Evolutionary conservation across 306 rosid species (phyloP).

Genomic region (Geum urbanum): DNA sequence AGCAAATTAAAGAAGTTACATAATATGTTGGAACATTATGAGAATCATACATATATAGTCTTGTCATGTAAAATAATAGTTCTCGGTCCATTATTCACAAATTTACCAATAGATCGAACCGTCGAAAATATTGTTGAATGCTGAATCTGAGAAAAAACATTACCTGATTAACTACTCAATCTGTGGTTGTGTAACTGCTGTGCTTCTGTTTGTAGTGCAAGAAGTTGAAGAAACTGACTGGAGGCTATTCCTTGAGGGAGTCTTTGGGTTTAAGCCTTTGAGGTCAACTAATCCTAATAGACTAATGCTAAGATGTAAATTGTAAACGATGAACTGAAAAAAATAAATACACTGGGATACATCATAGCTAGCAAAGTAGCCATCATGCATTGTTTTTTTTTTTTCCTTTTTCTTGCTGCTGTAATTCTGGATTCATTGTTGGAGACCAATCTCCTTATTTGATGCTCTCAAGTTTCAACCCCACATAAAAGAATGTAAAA

Average conservation of each 20-base stretch:
- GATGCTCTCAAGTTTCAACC: too few species aligned
- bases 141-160: not conserved
- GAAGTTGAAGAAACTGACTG: constrained; percentile 4
- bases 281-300: not conserved
- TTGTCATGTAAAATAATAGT: too few species aligned
- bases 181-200: too few species aligned
- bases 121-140: not conserved
- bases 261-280: not conserved
- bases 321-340: not conserved
- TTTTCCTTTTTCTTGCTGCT: too few species aligned
- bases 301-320: not conserved
- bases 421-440: not conserved
- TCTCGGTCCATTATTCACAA: not conserved
- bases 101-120: not conserved
- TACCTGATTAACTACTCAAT: too few species aligned
- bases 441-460: not conserved
- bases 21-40: not conserved
- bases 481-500: too few species aligned
- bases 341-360: not conserved
- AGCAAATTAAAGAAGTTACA: not conserved
- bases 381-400: not conserved
- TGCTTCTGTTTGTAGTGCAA: constrained; percentile 6
- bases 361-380: not conserved
- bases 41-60: not conserved
- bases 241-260: not conserved